Percentiles rank a stretch among this genome's conserved stretches.
Conservation (phyloP, 2,329 filamentous ascomycete genomes). For the Beauveria sp. region DNA sequence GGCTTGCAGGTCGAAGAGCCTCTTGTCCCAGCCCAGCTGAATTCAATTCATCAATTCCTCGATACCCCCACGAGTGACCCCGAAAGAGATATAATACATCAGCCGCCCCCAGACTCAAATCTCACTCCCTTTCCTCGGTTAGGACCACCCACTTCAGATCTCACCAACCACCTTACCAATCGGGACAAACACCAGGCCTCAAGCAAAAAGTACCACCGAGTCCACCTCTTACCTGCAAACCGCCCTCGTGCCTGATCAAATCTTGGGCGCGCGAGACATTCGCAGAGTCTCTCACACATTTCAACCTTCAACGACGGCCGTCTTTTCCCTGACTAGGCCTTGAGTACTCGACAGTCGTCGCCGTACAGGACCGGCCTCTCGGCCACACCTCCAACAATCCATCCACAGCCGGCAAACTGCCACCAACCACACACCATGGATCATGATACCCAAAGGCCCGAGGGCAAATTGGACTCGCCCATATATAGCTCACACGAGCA, state of each 20-base stretch:
- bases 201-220: slow-evolving; percentile 2
- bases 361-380: background rate
- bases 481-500: slow-evolving; percentile 1
- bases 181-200: background rate
- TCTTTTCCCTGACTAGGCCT: background rate
- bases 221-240: background rate
- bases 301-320: background rate
- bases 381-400: background rate
- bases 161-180: background rate
- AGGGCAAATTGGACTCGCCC: background rate
- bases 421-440: background rate
- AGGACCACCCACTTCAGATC: background rate
- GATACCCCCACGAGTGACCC: too few relatives aligned
- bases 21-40: background rate
- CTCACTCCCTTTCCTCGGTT: background rate
- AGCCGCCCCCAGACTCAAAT: background rate
- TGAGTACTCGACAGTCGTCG: background rate
- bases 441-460: background rate
- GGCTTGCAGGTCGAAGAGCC: background rate
- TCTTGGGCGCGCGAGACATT: background rate
- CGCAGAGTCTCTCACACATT: background rate
- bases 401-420: background rate
- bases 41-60: background rate
- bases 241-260: background rate
- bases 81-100: background rate